These are phyloP conservation scores for Aspergillus clavatus DNA, from an alignment of 2,329 filamentous ascomycete species.

Conservation along the genomic window DNA sequence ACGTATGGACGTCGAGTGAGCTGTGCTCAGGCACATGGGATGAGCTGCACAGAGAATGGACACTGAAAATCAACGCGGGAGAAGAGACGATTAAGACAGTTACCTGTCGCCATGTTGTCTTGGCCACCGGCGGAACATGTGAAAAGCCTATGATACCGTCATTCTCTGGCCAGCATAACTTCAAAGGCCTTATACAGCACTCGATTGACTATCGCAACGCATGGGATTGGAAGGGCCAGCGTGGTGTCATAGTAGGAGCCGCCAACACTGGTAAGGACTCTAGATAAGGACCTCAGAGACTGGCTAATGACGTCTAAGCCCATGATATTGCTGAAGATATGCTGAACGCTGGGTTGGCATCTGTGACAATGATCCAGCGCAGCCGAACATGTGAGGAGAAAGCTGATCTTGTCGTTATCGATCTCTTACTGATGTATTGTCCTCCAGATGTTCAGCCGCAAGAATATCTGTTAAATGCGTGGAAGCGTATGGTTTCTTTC, in stretches of 20 bases:
- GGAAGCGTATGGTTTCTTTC: neutral
- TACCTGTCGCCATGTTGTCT: neutral
- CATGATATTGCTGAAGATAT: slow-evolving; percentile 49
- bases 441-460: neutral
- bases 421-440: no score
- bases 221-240: slow-evolving; percentile 33
- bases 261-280: slow-evolving; percentile 41
- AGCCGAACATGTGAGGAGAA: slow-evolving; percentile 29
- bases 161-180: slow-evolving; percentile 13
- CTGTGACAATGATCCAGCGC: slow-evolving; percentile 47
- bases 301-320: neutral
- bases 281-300: neutral
- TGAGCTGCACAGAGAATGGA: slow-evolving; percentile 35
- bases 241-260: slow-evolving; percentile 44
- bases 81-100: neutral
- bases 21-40: slow-evolving; percentile 18
- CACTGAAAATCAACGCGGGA: slow-evolving; percentile 28
- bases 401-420: slow-evolving; percentile 6
- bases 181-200: slow-evolving; percentile 36
- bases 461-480: neutral
- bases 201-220: slow-evolving; percentile 32
- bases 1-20: neutral
- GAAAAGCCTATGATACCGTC: neutral
- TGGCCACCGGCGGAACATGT: neutral
- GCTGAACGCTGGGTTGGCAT: slow-evolving; percentile 37